Evolutionary conservation across 305 asterid genomes (phyloP), one percentile per base, ranked within the genome.

Genomic region (Withania somnifera): DNA sequence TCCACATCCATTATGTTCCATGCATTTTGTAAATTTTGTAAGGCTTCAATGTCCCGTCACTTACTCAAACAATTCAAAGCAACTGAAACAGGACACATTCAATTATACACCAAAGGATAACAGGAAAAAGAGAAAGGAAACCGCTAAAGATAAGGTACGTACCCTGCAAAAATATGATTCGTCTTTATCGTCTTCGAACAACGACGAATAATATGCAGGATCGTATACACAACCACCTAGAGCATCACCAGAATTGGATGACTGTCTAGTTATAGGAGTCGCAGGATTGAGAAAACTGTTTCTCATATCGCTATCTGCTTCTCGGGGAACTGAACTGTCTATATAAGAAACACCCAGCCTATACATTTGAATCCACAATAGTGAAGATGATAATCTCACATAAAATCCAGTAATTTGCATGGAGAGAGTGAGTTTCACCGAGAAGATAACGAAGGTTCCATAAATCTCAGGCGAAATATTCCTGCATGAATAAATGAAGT

Each of bases 311-410:
- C 79, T 88, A 58, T 93, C 97, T 52, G 90, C 86, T 78, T 92
- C 95, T 88, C 92, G 88, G 78, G 87, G 87, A 85, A 78, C 83
- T 57, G 97, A 87, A 87, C 64, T 86, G 64, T 93, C 91, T 78
- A 87, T 75, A 89, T 90, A 83, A 68, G 98, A 91, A 86, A 86
- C 95, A 78, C 99, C 99, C 79, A 95, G 91, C 86, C 95, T 92
- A 89, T 95, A 95, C 97, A 95, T 95, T 87, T 95, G 98, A 83
- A 95, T 87, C 99, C 98, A 95, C 84, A 95, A 81, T 38, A 92
- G 77, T 57, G 98, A 94, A 80, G 99, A 95, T 32, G 92, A 91
- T 47, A 94, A 85, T 92, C 93, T 89, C 87, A 94, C 92, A 52
- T 91, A 88, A 82, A 91, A 91, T 58, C 97, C 98, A 69, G 92